These are phyloP conservation scores for Leccinellum luteum DNA, from an alignment of 768 basidiomycete species.

Conservation along the genomic window DNA sequence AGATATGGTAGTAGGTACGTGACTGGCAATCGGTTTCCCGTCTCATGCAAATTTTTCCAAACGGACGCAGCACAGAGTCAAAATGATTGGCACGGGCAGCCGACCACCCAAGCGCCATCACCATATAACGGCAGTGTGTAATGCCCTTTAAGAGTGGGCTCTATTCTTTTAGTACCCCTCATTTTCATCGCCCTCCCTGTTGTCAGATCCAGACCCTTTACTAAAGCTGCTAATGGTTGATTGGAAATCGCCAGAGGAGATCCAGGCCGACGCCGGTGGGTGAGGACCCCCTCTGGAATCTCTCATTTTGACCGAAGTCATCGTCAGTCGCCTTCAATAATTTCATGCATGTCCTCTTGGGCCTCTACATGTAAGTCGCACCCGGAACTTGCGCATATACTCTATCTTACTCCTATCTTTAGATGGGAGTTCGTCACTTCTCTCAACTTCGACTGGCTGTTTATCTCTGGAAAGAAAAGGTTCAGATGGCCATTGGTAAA, in stretches of 20 bases:
- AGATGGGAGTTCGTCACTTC: slow-evolving; percentile 71
- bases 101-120: slow-evolving; percentile 21
- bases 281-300: background rate
- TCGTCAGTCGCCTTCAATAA: slow-evolving; percentile 38
- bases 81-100: slow-evolving; percentile 5
- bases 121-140: slow-evolving; percentile 5
- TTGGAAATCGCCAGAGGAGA: slow-evolving; percentile 51
- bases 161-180: background rate
- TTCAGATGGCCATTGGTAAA: slow-evolving; percentile 69
- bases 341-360: slow-evolving; percentile 59
- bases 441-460: slow-evolving; percentile 63
- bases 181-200: background rate
- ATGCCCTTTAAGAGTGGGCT: slow-evolving; percentile 9
- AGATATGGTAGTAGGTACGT: slow-evolving; percentile 6
- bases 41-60: background rate
- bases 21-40: slow-evolving; percentile 8
- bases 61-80: background rate
- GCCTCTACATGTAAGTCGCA: slow-evolving; percentile 54
- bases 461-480: slow-evolving; percentile 50
- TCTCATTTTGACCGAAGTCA: slow-evolving; percentile 7
- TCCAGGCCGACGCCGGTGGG: slow-evolving; percentile 47
- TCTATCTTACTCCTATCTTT: slow-evolving; percentile 2
- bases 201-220: slow-evolving; percentile 4
- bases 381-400: slow-evolving; percentile 5
- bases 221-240: slow-evolving; percentile 44